phyloP scores from a whole-genome alignment of 2,329 filamentous ascomycete genomes.

The Penicillium crustosum region DNA sequence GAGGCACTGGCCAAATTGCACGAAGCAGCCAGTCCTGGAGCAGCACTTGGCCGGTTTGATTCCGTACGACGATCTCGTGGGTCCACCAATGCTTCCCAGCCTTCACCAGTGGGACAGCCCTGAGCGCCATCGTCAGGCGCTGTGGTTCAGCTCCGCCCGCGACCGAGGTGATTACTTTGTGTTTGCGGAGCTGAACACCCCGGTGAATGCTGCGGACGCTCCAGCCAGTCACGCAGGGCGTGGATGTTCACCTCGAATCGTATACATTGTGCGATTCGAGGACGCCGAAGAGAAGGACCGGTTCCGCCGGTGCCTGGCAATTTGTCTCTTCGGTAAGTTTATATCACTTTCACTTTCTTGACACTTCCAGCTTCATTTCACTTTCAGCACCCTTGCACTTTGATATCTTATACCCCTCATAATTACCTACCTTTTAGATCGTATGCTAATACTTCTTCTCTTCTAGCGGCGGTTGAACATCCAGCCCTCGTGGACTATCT shows the following conservation, averaged over 20 bases:
- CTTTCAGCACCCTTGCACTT: background rate
- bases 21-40: conserved; percentile 21
- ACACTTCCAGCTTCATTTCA: background rate
- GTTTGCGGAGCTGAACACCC: conserved; percentile 32
- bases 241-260: conserved; percentile 27
- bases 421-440: background rate
- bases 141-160: conserved; percentile 30
- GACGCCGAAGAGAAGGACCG: conserved; percentile 31
- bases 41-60: conserved; percentile 24
- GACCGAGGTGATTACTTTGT: conserved; percentile 37
- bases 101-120: conserved; percentile 32
- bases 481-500: conserved; percentile 30
- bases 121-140: conserved; percentile 39
- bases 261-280: conserved; percentile 25
- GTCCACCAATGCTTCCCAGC: conserved; percentile 30
- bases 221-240: conserved; percentile 9
- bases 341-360: background rate
- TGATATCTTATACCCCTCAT: background rate
- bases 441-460: conserved; percentile 2
- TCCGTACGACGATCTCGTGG: conserved; percentile 17
- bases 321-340: conserved; percentile 32
- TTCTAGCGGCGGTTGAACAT: conserved; percentile 29
- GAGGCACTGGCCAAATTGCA: conserved; percentile 37
- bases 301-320: conserved; percentile 36
- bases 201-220: conserved; percentile 8